phyloP scores from a whole-genome alignment of 2,329 filamentous ascomycete species.

The Pseudogymnoascus sp. region DNA sequence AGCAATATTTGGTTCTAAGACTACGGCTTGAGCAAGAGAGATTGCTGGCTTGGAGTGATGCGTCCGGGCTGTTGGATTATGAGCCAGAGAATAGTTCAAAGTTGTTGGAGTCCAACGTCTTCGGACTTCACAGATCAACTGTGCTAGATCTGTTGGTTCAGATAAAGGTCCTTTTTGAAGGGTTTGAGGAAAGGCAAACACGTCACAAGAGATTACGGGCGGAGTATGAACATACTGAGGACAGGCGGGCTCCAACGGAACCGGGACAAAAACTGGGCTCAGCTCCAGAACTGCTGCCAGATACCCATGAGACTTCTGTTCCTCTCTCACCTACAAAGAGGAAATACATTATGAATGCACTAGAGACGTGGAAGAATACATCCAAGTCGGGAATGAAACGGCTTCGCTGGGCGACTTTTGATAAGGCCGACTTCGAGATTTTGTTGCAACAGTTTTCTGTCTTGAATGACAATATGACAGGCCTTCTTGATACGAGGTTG shows the following conservation, averaged over 20 bases:
- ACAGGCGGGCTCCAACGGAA: not conserved
- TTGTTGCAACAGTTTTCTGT: constrained; percentile 36
- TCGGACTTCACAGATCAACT: constrained; percentile 39
- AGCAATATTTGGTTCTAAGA: constrained; percentile 39
- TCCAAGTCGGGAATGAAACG: constrained; percentile 26
- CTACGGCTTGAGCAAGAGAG: constrained; percentile 42
- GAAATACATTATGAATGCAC: constrained; percentile 37
- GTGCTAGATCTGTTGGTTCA: constrained; percentile 41
- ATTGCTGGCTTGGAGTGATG: constrained; percentile 41
- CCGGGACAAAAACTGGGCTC: constrained; percentile 25
- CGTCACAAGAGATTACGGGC: constrained; percentile 31
- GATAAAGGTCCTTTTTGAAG: constrained; percentile 38
- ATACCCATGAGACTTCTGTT: constrained; percentile 31
- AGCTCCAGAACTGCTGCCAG: constrained; percentile 34
- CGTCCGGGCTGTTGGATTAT: constrained; percentile 38
- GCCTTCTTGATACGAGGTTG: constrained; percentile 37
- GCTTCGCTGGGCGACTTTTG: constrained; percentile 38
- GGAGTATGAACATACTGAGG: constrained; percentile 26
- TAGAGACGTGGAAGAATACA: constrained; percentile 31
- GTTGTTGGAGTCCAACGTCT: constrained; percentile 38
- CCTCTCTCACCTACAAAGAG: constrained; percentile 34
- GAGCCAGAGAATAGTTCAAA: constrained; percentile 33
- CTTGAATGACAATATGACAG: constrained; percentile 41
- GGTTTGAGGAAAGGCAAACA: constrained; percentile 36
- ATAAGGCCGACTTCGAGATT: constrained; percentile 37